Conservation (phyloP, 2,329 filamentous ascomycete species). For the Paecilomyces sp. region DNA sequence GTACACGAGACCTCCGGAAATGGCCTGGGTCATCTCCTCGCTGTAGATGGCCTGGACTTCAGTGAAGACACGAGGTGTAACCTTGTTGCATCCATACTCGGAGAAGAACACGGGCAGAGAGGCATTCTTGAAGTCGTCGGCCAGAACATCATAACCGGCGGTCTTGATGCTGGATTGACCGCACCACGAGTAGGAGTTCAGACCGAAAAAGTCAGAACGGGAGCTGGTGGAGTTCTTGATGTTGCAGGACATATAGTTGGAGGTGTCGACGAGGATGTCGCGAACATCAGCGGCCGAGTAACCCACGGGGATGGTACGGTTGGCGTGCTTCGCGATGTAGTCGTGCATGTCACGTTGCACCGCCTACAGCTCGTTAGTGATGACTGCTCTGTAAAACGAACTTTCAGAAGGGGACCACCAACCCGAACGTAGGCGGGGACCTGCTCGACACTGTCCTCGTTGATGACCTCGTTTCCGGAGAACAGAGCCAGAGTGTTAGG, state of each 20-base stretch:
- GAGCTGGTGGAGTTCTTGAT: constrained; percentile 43
- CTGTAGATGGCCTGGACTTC: constrained; percentile 57
- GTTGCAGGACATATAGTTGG: constrained; percentile 55
- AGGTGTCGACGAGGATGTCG: constrained; percentile 52
- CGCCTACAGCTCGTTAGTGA: constrained; percentile 29
- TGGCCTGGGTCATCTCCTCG: constrained; percentile 49
- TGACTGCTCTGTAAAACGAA: background rate
- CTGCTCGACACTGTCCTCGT: constrained; percentile 47
- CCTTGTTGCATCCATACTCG: constrained; percentile 59
- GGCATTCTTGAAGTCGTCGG: constrained; percentile 51
- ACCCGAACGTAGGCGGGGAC: constrained; percentile 54
- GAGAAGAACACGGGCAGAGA: constrained; percentile 60
- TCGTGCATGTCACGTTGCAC: constrained; percentile 62
- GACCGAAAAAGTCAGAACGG: constrained; percentile 57
- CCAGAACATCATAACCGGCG: constrained; percentile 49
- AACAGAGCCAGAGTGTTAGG: constrained; percentile 62
- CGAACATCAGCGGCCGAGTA: constrained; percentile 62
- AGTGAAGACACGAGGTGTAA: constrained; percentile 50
- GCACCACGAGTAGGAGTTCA: constrained; percentile 66
- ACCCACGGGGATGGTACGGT: constrained; percentile 56
- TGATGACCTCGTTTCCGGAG: constrained; percentile 62
- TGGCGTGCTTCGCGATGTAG: constrained; percentile 54
- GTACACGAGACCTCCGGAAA: constrained; percentile 52
- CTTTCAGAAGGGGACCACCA: constrained; percentile 12
- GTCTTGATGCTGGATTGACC: constrained; percentile 48